Percentiles rank a stretch among this genome's conserved stretches.
Evolutionary conservation across 192 early-diverging fungal genomes (phyloP).

Genomic region (Podila epigama): DNA sequence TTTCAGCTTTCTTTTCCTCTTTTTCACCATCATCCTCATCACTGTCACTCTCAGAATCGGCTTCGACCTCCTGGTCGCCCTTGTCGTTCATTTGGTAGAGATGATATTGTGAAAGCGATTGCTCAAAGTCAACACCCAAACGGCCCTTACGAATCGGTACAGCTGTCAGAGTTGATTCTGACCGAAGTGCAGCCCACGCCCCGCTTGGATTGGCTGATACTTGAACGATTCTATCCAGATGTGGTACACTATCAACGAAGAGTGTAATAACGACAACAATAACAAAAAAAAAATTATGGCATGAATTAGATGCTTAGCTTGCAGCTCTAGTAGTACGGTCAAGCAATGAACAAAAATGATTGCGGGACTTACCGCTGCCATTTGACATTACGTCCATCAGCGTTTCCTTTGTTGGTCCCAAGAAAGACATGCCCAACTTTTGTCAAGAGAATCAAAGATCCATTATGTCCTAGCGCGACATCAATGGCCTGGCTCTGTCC

Average conservation of each 20-base stretch:
- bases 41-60: neutral
- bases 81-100: constrained; percentile 39
- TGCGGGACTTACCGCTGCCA: constrained; percentile 32
- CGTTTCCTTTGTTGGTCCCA: constrained; percentile 52
- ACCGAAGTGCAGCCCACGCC: constrained; percentile 68
- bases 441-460: constrained; percentile 71
- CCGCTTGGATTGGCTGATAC: constrained; percentile 69
- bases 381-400: constrained; percentile 31
- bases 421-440: constrained; percentile 69
- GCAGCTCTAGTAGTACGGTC: no score
- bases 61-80: constrained; percentile 1
- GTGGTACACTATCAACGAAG: constrained; percentile 43
- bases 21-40: constrained; percentile 34
- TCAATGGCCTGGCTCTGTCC: constrained; percentile 58
- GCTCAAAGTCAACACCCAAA: constrained; percentile 48
- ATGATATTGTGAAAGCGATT: constrained; percentile 46
- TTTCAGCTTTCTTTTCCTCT: neutral
- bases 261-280: neutral
- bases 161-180: constrained; percentile 52
- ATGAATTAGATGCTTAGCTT: neutral
- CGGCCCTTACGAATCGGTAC: constrained; percentile 17
- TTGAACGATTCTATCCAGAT: constrained; percentile 64
- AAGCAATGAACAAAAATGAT: neutral
- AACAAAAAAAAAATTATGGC: neutral
- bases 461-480: constrained; percentile 74